Base-by-base conservation (phyloP, 2,329 filamentous ascomycete species). In the Geosmithia putterillii region DNA sequence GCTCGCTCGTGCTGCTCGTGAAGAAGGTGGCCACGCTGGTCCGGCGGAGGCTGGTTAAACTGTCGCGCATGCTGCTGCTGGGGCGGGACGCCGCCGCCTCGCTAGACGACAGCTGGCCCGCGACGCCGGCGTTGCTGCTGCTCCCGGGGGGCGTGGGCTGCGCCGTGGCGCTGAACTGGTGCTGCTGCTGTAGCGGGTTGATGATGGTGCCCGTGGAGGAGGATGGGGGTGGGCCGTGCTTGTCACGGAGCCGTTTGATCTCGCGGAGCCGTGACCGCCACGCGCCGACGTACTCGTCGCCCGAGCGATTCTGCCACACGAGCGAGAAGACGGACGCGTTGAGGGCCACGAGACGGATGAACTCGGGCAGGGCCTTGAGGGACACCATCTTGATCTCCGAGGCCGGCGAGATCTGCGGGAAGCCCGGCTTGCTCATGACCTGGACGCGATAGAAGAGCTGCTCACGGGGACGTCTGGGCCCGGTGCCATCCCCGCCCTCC, bases 291-390 rank as follows among this genome's bases (percentile, higher is more conserved):
- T 94, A 81, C 58, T 94, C 88, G 45, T 83, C 83, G 6, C 81
- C 83, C 49, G 83, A 76, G 40, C 80, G 74, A 54, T 78, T 80
- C 40, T 78, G 76, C 87, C 90, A 95, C n/a, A 95, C 89, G 38
- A 83, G 75, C 2, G 85, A 87, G 60, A 96, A 95, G 8, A 96
- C 86, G 14, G 86, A 94, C 0, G 92, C 89, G 56, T 95, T 96
- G 48, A 98, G 75, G 1, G 90, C 87, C 17, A 96, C 70, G 40
- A 95, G 79, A 34, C 92, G 81, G 43, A 95, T 85, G 57, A 95
- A 94, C 9, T 80, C 75, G 1, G 89, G 85, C 8, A 98, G 70
- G 12, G 86, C 86, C 51, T 79, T 81, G 25, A 90, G 75, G 15
- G 83, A 89, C 46, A 98, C 76, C 53, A 96, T 83, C 60, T 96